Evolutionary conservation across 2,329 filamentous ascomycete species (phyloP).

Genomic region (Fusarium decemcellulare): DNA sequence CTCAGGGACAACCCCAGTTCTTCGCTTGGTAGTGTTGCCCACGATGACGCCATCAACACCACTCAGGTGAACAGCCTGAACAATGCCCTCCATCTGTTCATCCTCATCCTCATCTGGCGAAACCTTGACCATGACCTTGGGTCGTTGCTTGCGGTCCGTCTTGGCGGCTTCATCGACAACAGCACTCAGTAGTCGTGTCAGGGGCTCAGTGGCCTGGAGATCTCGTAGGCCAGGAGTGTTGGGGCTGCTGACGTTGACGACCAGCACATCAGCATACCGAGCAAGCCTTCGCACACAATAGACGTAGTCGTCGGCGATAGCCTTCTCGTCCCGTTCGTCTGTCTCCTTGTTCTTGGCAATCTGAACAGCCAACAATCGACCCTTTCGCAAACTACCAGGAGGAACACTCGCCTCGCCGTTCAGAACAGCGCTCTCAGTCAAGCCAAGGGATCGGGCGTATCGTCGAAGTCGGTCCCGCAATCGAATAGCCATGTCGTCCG

Average conservation of each 20-base stretch:
- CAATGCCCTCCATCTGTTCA: conserved; percentile 88
- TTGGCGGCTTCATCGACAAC: conserved; percentile 84
- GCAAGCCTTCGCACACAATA: conserved; percentile 88
- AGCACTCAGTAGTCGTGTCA: conserved; percentile 84
- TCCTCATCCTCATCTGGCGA: conserved; percentile 94
- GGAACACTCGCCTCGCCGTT: conserved; percentile 84
- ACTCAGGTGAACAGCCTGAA: conserved; percentile 84
- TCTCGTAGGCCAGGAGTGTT: conserved; percentile 94
- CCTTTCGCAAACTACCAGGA: conserved; percentile 82
- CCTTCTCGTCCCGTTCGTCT: conserved; percentile 85
- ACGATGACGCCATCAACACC: conserved; percentile 97
- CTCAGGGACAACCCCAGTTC: conserved; percentile 78
- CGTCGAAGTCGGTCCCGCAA: conserved; percentile 83
- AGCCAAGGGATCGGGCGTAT: conserved; percentile 80
- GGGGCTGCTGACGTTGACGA: conserved; percentile 97
- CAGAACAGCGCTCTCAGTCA: conserved; percentile 81
- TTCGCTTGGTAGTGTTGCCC: conserved; percentile 93
- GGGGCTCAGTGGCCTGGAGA: conserved; percentile 85
- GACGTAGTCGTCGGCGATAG: conserved; percentile 87
- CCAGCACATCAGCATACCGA: conserved; percentile 93
- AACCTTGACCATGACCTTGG: conserved; percentile 94
- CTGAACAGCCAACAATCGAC: conserved; percentile 88
- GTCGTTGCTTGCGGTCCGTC: conserved; percentile 77
- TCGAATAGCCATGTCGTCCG: conserved; percentile 85
- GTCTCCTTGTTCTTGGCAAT: conserved; percentile 98